A percentile compares a stretch with the other conserved stretches of the same genome.
Evolutionary conservation across 768 basidiomycete species (phyloP).

Genomic region (Macrolepiota dolichaula): DNA sequence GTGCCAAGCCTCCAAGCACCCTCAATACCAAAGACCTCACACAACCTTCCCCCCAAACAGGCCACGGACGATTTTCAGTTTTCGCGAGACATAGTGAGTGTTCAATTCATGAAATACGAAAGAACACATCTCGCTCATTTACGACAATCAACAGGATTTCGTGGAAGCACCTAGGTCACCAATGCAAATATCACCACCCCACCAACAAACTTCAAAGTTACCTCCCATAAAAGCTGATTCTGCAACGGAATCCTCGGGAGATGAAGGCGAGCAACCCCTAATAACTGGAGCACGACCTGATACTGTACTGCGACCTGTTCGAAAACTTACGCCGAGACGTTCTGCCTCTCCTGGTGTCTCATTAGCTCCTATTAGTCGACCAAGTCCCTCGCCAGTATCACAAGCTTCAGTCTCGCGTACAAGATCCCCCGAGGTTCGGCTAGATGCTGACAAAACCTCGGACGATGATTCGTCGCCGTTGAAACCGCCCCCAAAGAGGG

Average conservation of each 20-base stretch:
- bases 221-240: slow-evolving; percentile 32
- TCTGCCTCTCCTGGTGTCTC: neutral
- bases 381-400: neutral
- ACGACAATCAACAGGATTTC: neutral
- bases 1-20: slow-evolving; percentile 37
- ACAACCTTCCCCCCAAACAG: neutral
- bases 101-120: neutral
- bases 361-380: neutral
- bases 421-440: neutral
- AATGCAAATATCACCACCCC: neutral
- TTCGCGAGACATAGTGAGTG: slow-evolving; percentile 1
- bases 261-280: neutral
- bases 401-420: neutral
- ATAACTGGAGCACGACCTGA: neutral
- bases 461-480: slow-evolving; percentile 11
- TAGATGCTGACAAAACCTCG: slow-evolving; percentile 3
- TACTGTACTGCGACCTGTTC: neutral
- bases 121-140: neutral
- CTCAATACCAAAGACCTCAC: slow-evolving; percentile 7
- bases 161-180: neutral
- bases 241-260: slow-evolving; percentile 44
- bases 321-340: neutral
- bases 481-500: slow-evolving; percentile 53
- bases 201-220: neutral
- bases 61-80: neutral